These are phyloP conservation scores for Fusarium piperis DNA, from an alignment of 2,329 filamentous ascomycete species.

Conservation along the genomic window DNA sequence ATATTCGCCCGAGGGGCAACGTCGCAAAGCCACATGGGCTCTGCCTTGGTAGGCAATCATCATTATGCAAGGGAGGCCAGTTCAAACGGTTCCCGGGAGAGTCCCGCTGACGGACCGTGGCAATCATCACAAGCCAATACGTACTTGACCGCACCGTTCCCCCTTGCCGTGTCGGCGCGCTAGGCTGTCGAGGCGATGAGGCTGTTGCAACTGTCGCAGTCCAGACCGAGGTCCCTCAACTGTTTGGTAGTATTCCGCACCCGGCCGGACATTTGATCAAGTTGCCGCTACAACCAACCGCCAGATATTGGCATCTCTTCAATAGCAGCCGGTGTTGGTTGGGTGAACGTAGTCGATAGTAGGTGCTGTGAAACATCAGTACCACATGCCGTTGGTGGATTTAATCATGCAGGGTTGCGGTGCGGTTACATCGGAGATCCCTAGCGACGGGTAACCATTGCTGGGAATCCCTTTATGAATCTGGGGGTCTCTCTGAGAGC, in stretches of 20 bases:
- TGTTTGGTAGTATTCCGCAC: not conserved
- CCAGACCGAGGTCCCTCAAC: slow-evolving; percentile 7
- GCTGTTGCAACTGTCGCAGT: not conserved
- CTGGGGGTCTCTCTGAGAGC: slow-evolving; percentile 17
- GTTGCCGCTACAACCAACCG: slow-evolving; percentile 9
- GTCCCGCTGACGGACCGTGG: slow-evolving; percentile 22
- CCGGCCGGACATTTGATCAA: not conserved
- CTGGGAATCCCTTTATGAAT: slow-evolving; percentile 37
- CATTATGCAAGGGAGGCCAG: slow-evolving; percentile 22
- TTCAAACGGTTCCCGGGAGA: slow-evolving; percentile 27
- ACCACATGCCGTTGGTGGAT: slow-evolving; percentile 20
- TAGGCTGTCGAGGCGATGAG: slow-evolving; percentile 2
- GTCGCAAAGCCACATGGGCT: slow-evolving; percentile 29
- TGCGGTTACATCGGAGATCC: slow-evolving; percentile 29
- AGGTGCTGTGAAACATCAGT: slow-evolving; percentile 19
- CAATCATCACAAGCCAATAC: slow-evolving; percentile 22
- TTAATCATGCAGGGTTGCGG: slow-evolving; percentile 28
- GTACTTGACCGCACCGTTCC: not conserved
- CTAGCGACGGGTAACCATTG: slow-evolving; percentile 16
- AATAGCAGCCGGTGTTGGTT: not conserved
- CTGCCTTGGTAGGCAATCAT: slow-evolving; percentile 9
- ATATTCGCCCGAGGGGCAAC: not conserved
- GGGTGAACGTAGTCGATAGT: not conserved
- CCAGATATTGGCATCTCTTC: not conserved
- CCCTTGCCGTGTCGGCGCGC: slow-evolving; percentile 15